A percentile compares a stretch with the other conserved stretches of the same genome.
Evolutionary conservation across 495 filamentous ascomycete genomes (phyloP).

Genomic region (Podospora pseudocomata): DNA sequence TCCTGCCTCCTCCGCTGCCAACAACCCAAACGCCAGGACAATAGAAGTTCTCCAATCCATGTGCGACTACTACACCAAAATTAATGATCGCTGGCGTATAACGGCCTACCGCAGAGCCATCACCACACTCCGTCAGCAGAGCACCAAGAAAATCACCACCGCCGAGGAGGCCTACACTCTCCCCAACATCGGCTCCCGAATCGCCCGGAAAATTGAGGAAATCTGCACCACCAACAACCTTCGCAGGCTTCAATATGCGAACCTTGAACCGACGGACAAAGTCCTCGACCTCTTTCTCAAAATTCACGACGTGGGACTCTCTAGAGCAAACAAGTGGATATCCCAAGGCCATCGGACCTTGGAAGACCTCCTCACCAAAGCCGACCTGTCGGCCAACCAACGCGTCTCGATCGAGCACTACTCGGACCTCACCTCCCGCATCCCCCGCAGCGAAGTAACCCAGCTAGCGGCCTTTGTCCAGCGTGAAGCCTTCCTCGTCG

Average conservation of each 20-base stretch:
- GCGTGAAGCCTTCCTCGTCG: constrained; percentile 56
- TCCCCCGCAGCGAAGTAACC: constrained; percentile 74
- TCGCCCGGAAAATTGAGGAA: constrained; percentile 90
- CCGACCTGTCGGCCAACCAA: constrained; percentile 68
- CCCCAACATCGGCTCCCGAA: constrained; percentile 66
- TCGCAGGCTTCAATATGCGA: constrained; percentile 64
- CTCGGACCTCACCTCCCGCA: constrained; percentile 77
- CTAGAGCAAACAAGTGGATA: constrained; percentile 73
- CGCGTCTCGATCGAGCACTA: constrained; percentile 76
- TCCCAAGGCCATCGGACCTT: constrained; percentile 71
- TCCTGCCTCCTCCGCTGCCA: constrained; percentile 1
- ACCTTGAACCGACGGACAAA: constrained; percentile 59
- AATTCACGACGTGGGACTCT: constrained; percentile 75
- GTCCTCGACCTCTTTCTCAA: constrained; percentile 65
- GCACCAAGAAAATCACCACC: constrained; percentile 57
- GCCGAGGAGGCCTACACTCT: constrained; percentile 64
- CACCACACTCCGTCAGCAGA: constrained; percentile 63
- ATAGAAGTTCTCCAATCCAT: constrained; percentile 79
- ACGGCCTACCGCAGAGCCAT: constrained; percentile 80
- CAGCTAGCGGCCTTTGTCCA: constrained; percentile 66
- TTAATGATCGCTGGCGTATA: constrained; percentile 74
- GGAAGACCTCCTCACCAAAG: constrained; percentile 63
- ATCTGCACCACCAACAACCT: constrained; percentile 74
- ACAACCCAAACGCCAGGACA: constrained; percentile 64
- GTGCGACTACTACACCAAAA: constrained; percentile 73